Evolutionary conservation across 371 early-diverging fungal genomes (phyloP).

Genomic region (Mucor saturninus): DNA sequence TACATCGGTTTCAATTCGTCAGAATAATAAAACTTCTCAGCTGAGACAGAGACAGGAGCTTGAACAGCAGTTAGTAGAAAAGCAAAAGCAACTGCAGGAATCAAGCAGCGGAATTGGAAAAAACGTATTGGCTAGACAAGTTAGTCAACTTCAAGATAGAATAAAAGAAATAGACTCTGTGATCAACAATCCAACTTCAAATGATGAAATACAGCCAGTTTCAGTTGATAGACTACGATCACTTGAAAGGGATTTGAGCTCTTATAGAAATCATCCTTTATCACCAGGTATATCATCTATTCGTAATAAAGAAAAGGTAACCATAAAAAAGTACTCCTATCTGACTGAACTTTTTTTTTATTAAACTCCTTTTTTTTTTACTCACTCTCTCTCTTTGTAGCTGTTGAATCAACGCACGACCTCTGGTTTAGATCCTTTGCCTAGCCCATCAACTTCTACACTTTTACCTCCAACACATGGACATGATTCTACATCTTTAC

Average conservation of each 20-base stretch:
- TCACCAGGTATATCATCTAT: slow-evolving; percentile 30
- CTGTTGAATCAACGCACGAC: slow-evolving; percentile 35
- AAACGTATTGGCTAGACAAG: slow-evolving; percentile 52
- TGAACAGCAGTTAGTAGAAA: slow-evolving; percentile 49
- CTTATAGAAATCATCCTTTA: slow-evolving; percentile 32
- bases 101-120: slow-evolving; percentile 50
- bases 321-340: slow-evolving; percentile 2
- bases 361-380: slow-evolving; percentile 6
- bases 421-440: slow-evolving; percentile 46
- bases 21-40: slow-evolving; percentile 22
- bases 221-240: slow-evolving; percentile 41
- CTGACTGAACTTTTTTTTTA: slow-evolving; percentile 1
- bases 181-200: slow-evolving; percentile 12
- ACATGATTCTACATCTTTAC: slow-evolving; percentile 41
- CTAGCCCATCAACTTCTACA: slow-evolving; percentile 47
- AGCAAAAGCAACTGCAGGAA: slow-evolving; percentile 48
- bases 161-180: slow-evolving; percentile 37
- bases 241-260: slow-evolving; percentile 43
- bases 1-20: slow-evolving; percentile 29
- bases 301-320: slow-evolving; percentile 41
- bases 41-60: slow-evolving; percentile 38
- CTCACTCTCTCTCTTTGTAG: slow-evolving; percentile 20
- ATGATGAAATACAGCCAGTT: slow-evolving; percentile 17
- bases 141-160: slow-evolving; percentile 44
- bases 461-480: slow-evolving; percentile 41